Base-by-base conservation (phyloP, 371 early-diverging fungal species). In the Thermomucor indicae-seudaticae region DNA sequence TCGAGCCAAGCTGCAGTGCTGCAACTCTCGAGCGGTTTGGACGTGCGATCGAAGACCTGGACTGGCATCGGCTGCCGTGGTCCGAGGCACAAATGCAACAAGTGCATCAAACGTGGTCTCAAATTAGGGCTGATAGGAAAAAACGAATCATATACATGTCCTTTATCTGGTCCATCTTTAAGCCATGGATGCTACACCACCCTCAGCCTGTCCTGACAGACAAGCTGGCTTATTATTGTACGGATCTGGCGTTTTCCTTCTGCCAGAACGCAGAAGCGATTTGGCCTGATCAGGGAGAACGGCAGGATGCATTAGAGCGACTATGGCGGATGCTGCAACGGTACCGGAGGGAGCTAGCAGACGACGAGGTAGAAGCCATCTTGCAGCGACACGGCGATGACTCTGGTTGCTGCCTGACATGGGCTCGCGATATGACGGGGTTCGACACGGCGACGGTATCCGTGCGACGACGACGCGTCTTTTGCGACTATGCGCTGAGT, bases 241-340 rank as follows among this genome's bases (percentile, higher is more conserved):
- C 28, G 3, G n/a, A 37, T n/a, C 6, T 55, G n/a, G 48, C 48
- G 3, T 55, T 55, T 31, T 34, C 42, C 1, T 55, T 48, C 29
- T 32, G 31, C 3, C 31, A 48, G 19, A 43, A 55, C 19, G 48
- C 39, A 4, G 55, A 42, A 3, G 32, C 5, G 4, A 6, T 55
- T 2, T 55, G 55, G 55, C 10, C 41, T 24, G 47, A 47, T 16
- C 23, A n/a, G 3, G 30, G 25, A 0, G 31, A 41, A 31, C 43
- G 38, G 1, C 29, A 17, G 27, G 11, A 44, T 17, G 35, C 32
- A 24, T 29, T 44, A 14, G 27, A 49, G 23, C 41, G 7, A 12
- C 17, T 41, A n/a, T 29, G 40, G 40, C 16, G 20, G 4, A 25
- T 30, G 1, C 17, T 49, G 10, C 20, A 17, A 6, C 30, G 20